A percentile compares a stretch with the other conserved stretches of the same genome.
These are phyloP conservation scores for Coniella lustricola DNA, from an alignment of 2,329 filamentous ascomycete species.

Conservation along the genomic window DNA sequence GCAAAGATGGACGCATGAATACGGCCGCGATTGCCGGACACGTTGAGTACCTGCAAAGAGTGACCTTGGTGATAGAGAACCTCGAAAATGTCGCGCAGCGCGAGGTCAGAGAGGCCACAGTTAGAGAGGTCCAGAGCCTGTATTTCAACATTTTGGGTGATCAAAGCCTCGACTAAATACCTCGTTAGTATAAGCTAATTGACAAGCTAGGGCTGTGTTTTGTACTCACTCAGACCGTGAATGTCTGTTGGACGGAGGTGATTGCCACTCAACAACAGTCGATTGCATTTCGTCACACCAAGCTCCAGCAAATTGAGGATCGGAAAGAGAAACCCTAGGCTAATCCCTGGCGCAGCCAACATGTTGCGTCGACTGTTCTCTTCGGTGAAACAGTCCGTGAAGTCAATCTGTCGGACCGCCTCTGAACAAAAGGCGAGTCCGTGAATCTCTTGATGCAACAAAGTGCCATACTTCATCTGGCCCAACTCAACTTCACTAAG, in stretches of 20 bases:
- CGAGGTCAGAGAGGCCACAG: conserved; percentile 44
- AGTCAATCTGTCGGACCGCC: conserved; percentile 47
- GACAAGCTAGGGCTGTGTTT: not conserved
- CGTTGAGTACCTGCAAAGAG: conserved; percentile 41
- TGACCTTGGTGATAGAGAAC: conserved; percentile 38
- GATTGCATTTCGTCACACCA: conserved; percentile 42
- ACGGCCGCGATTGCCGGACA: conserved; percentile 46
- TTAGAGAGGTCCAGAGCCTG: conserved; percentile 43
- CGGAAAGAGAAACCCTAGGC: conserved; percentile 29
- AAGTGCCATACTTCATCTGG: conserved; percentile 39
- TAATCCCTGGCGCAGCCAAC: conserved; percentile 4
- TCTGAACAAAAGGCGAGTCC: conserved; percentile 49
- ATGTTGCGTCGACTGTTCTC: conserved; percentile 16
- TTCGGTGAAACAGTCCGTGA: conserved; percentile 35
- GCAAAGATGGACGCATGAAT: conserved; percentile 41
- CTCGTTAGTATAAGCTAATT: not conserved
- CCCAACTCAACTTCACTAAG: conserved; percentile 42
- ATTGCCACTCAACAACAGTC: conserved; percentile 45
- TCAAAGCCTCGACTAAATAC: conserved; percentile 22
- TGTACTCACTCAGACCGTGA: conserved; percentile 39
- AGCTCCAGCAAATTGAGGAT: conserved; percentile 38
- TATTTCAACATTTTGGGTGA: conserved; percentile 29
- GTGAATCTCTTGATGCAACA: conserved; percentile 50
- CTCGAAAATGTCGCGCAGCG: conserved; percentile 41
- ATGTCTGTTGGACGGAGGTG: conserved; percentile 38